Evolutionary conservation across 2,329 filamentous ascomycete genomes (phyloP), one percentile per base, ranked within the genome.

Genomic region (Gnomoniopsis sp.): DNA sequence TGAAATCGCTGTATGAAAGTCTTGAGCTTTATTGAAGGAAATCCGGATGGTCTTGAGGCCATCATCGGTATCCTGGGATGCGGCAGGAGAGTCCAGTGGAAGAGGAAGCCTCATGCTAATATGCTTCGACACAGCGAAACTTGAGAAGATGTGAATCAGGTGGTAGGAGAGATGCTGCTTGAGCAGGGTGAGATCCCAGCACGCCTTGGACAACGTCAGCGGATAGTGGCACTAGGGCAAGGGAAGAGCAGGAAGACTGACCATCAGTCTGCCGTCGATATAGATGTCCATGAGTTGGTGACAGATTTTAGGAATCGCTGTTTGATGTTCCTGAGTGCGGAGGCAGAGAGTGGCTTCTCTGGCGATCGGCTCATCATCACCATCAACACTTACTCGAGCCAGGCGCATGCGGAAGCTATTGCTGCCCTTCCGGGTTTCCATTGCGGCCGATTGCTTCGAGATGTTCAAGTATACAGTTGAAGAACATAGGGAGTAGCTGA

Each of bases 251-350:
- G 12, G 23, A 36, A 26, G 1, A 58, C 59, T 49, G 1, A 61
- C 59, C 52, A 59, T n/a, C 17, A 23, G 58, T 1, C 21, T 38
- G 21, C 59, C 59, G 15, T 61, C 59, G 15, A 59, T 51, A 47
- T 61, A 56, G 8, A 61, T 30, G 15, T 61, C 51, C 56, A 61
- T 55, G 3, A 59, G 4, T 11, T 46, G 52, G 15, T 50, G 36
- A 41, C 14, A 12, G 36, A n/a, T 4, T 4, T 15, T 15, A n/a
- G 17, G 12, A 12, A n/a, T 6, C 53, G 12, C 50, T 15, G 43
- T 6, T n/a, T 19, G 15, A 2, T 44, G 23, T 14, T 48, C 41
- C 7, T 59, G 19, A 14, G n/a, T 41, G 26, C 19, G 48, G 19
- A 61, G 49, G 7, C 51, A 49, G 2, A 61, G 52, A 4, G 43